Base-by-base conservation (phyloP, 163 green algal species). In the Chloroidium sp. region DNA sequence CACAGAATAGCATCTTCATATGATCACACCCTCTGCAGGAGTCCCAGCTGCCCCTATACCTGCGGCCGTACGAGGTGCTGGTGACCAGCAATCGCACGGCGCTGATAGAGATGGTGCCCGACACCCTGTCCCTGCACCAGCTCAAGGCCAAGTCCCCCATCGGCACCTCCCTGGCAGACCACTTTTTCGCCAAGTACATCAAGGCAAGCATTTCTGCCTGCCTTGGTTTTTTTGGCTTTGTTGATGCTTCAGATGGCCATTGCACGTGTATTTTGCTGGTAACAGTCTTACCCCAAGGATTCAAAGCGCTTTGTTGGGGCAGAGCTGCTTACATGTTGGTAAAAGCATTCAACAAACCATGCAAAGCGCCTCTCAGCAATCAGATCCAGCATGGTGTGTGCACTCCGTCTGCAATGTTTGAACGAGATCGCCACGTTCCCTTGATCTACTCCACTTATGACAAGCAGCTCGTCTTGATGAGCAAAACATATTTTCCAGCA, bases 81-180 rank as follows among this genome's bases (percentile, higher is more conserved):
- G 93, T 97, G 58, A 98, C 94, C 2, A 93, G 83, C 77, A 95
- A 92, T 79, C 88, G 88, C 61, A 97, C 96, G 0, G 96, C 95
- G 58, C 87, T 99, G 36, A 99, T 99, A 68, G 94, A 99, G 87
- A 90, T 97, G 79, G 92, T 99, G 61, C 91, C 94, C 12, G 94
- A 99, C 85, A 88, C 93, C 2, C 87, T 95, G 12, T 96, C 92
- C 72, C 91, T 98, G 13, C 95, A 98, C 88, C 91, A 87, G n/a
- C 86, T 97, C 86, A 97, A 97, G 87, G 84, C 85, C 76, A 84
- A 84, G 67, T 82, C 67, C 57, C 62, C 82, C 0, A 72, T 86
- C 6, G 87, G 87, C 69, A 84, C 80, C 67, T 94, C 89, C 75
- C 82, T 98, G 72, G 83, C 87, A 0, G 88, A 97, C 76, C 91